phyloP scores from a whole-genome alignment of 2,329 filamentous ascomycete genomes.

The Pseudopyricularia cyperi region DNA sequence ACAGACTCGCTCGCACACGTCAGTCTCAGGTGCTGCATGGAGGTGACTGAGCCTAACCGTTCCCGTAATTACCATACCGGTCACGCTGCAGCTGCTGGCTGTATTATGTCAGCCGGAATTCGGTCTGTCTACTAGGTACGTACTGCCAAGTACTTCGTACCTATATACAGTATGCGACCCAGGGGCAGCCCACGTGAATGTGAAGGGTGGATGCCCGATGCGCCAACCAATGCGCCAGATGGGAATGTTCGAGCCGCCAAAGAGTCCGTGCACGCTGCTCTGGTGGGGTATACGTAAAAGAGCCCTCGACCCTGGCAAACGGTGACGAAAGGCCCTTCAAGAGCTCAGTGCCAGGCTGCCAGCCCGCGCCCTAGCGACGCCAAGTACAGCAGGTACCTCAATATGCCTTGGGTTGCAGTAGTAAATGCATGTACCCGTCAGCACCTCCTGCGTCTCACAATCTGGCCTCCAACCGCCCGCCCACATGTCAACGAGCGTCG shows the following conservation, averaged over 20 bases:
- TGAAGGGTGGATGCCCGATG: too few relatives aligned
- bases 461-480: not conserved
- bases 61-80: not conserved
- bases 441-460: not conserved
- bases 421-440: too few relatives aligned
- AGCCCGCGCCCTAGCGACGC: not conserved
- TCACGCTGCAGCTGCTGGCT: not conserved
- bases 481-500: not conserved
- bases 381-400: not conserved
- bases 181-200: constrained; percentile 1
- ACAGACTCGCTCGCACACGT: not conserved
- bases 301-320: not conserved
- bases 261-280: not conserved
- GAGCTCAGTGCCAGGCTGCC: not conserved
- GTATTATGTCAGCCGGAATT: not conserved
- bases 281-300: not conserved
- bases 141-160: too few relatives aligned
- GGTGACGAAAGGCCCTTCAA: not conserved
- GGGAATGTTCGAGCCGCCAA: not conserved
- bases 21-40: constrained; percentile 1
- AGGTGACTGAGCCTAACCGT: not conserved
- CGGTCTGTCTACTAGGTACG: too few relatives aligned
- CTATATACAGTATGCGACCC: too few relatives aligned
- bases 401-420: too few relatives aligned
- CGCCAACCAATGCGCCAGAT: not conserved